Evolutionary conservation across 805 yeast genomes (phyloP).

Genomic region (Pichia eremophila): DNA sequence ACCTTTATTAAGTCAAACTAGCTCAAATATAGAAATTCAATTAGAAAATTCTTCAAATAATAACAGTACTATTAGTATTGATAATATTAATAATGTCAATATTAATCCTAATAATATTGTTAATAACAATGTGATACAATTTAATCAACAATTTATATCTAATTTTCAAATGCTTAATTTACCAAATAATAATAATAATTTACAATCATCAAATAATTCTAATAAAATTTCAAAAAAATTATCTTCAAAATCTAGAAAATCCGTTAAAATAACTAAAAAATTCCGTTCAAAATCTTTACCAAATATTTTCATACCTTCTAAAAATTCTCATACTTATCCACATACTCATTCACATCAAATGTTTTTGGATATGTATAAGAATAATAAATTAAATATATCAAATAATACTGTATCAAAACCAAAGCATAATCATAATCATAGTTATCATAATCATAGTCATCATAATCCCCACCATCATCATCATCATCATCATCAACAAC

Average conservation of each 20-base stretch:
- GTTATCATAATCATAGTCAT: not conserved
- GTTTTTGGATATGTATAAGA: not conserved
- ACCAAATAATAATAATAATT: not conserved
- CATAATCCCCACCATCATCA: conserved; percentile 1
- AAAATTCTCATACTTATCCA: not conserved
- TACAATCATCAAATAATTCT: not conserved
- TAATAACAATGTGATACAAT: not conserved
- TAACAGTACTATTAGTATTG: not conserved
- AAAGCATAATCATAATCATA: not conserved
- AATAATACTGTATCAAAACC: not conserved
- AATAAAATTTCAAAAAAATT: not conserved
- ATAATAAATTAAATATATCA: not conserved
- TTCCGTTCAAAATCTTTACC: conserved; percentile 29
- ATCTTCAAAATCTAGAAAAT: not conserved
- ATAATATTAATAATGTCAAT: conserved; percentile 2
- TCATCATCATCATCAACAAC: conserved; percentile 1
- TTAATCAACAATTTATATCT: not conserved
- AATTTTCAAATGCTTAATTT: conserved; percentile 1
- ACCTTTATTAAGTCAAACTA: no score
- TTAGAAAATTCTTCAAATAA: no score
- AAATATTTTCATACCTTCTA: conserved; percentile 24
- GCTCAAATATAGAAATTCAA: no score
- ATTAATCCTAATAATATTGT: not conserved
- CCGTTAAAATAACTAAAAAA: conserved; percentile 13
- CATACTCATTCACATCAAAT: not conserved